These are phyloP conservation scores for Letharia columbiana DNA, from an alignment of 495 filamentous ascomycete genomes.

Conservation along the genomic window DNA sequence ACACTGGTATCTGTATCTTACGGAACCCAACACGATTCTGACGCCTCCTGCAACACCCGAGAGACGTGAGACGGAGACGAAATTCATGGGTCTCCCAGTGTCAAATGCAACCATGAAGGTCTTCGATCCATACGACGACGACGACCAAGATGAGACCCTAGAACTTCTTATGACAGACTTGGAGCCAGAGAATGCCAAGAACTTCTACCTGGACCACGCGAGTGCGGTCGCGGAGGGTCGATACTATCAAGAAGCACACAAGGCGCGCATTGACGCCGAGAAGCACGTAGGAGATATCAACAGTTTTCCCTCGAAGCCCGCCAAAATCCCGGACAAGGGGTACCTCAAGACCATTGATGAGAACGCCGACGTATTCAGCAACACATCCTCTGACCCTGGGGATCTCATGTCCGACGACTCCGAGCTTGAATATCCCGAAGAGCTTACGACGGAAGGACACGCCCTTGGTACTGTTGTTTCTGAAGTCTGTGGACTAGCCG, in stretches of 20 bases:
- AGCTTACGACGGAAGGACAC: constrained; percentile 86
- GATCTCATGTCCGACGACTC: constrained; percentile 44
- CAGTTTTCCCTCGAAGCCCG: constrained; percentile 23
- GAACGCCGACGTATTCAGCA: constrained; percentile 70
- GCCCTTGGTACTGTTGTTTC: constrained; percentile 89
- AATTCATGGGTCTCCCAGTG: constrained; percentile 47
- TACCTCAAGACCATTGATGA: constrained; percentile 43
- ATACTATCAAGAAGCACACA: constrained; percentile 53
- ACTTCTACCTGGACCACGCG: constrained; percentile 93
- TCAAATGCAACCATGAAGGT: constrained; percentile 17
- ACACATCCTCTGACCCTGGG: constrained; percentile 60
- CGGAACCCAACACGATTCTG: constrained; percentile 68
- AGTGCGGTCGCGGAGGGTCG: constrained; percentile 78
- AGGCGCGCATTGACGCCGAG: constrained; percentile 45
- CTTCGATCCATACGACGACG: constrained; percentile 37
- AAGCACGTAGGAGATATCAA: constrained; percentile 45
- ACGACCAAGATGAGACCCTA: constrained; percentile 75
- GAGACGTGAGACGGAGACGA: constrained; percentile 59
- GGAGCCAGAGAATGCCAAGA: constrained; percentile 83
- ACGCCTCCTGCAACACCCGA: constrained; percentile 77
- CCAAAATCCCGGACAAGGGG: constrained; percentile 17
- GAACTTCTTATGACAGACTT: constrained; percentile 98
- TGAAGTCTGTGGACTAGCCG: constrained; percentile 78
- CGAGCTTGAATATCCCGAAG: constrained; percentile 53
- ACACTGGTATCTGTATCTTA: constrained; percentile 98